These are phyloP conservation scores for Vitellaria paradoxa DNA, from an alignment of 179 eudicot species.

Conservation along the genomic window DNA sequence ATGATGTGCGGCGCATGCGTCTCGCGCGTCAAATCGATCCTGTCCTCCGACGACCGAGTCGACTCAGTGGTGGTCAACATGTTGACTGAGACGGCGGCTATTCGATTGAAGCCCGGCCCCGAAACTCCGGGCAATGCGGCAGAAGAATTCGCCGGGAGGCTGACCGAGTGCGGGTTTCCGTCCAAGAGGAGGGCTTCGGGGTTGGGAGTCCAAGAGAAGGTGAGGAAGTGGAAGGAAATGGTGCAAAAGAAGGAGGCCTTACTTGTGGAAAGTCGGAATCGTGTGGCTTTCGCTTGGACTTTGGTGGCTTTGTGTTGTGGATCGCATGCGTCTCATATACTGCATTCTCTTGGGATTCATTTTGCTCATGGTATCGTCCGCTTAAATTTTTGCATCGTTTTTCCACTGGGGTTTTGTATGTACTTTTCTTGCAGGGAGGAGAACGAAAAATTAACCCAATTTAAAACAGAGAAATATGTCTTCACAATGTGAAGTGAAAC, in stretches of 20 bases:
- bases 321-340: conserved; percentile 71
- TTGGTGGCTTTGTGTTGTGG: conserved; percentile 92
- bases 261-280: conserved; percentile 55
- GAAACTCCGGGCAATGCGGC: conserved; percentile 27
- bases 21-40: conserved; percentile 65
- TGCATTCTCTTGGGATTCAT: conserved; percentile 89
- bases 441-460: not conserved
- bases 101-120: conserved; percentile 48
- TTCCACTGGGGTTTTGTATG: not conserved
- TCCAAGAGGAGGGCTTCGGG: conserved; percentile 61
- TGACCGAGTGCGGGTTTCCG: conserved; percentile 81
- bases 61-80: conserved; percentile 90
- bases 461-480: not conserved
- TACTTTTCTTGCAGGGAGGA: not conserved
- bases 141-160: conserved; percentile 61
- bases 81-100: conserved; percentile 92
- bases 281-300: conserved; percentile 86
- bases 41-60: conserved; percentile 69
- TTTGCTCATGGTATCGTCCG: conserved; percentile 64
- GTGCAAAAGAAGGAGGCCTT: conserved; percentile 56
- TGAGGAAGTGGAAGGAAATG: conserved; percentile 80
- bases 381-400: not conserved
- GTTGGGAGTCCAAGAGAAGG: conserved; percentile 72
- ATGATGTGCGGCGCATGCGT: conserved; percentile 98
- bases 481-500: not conserved